Percentiles rank a stretch among this genome's conserved stretches.
phyloP scores from a whole-genome alignment of 208 protist genomes.

The Trypanosomatidae sp. region DNA sequence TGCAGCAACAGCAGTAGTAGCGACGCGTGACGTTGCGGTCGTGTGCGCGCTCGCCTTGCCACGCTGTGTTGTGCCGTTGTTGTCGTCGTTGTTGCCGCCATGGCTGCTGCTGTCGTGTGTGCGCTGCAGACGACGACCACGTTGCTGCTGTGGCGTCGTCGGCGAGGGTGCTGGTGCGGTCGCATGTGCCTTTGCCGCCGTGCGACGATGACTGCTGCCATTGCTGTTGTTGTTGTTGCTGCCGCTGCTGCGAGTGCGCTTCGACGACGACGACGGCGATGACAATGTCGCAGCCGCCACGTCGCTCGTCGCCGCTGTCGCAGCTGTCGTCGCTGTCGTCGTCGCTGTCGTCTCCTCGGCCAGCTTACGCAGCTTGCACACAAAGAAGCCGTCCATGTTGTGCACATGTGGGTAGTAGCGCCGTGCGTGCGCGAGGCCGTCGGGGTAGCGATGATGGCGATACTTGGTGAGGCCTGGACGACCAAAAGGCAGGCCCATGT shows the following conservation, averaged over 20 bases:
- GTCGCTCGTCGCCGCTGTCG: neutral
- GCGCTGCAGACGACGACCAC: no score
- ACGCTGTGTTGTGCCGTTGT: no score
- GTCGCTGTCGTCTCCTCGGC: constrained; percentile 14
- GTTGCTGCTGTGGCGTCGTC: no score
- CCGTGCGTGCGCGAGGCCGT: constrained; percentile 43
- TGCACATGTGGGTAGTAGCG: constrained; percentile 97
- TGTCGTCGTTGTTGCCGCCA: no score
- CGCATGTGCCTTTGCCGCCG: no score
- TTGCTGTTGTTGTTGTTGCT: no score
- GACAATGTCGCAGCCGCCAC: neutral
- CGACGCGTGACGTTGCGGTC: no score
- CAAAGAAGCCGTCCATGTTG: constrained; percentile 99
- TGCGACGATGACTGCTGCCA: no score
- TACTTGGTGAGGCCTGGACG: constrained; percentile 85
- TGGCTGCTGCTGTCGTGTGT: no score
- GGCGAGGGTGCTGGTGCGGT: no score
- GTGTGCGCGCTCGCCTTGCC: no score
- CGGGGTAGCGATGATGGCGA: constrained; percentile 68
- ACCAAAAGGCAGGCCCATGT: constrained; percentile 92
- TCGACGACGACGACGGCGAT: neutral
- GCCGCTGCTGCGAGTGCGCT: neutral
- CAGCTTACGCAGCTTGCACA: constrained; percentile 96
- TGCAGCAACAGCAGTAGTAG: no score
- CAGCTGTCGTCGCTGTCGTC: constrained; percentile 2